Conservation (phyloP, 768 basidiomycete genomes). For the Lentinula lateritia region DNA sequence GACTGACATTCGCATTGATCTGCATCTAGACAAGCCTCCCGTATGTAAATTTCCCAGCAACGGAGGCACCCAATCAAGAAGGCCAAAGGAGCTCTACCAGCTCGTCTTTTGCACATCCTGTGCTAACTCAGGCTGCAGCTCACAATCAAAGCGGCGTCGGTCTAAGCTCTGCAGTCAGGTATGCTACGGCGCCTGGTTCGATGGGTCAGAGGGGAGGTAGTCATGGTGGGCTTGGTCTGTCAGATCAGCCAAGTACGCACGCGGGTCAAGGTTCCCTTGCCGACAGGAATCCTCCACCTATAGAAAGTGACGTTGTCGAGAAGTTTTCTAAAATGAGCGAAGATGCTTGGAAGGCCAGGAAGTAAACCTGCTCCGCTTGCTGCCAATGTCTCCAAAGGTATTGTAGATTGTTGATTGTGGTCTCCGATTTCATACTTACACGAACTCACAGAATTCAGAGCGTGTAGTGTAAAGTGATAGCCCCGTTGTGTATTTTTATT, state of each 20-base stretch:
- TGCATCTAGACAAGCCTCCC: conserved; percentile 1
- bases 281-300: conserved; percentile 41
- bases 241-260: conserved; percentile 34
- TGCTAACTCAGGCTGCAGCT: conserved; percentile 35
- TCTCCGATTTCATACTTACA: neutral
- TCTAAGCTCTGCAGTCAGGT: conserved; percentile 41
- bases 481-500: neutral
- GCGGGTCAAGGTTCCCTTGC: conserved; percentile 31
- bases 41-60: conserved; percentile 35
- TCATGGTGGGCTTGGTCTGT: conserved; percentile 34
- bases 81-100: conserved; percentile 39
- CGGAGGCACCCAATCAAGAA: conserved; percentile 31
- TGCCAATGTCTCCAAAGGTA: neutral
- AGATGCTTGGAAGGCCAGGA: conserved; percentile 45
- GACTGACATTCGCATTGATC: neutral
- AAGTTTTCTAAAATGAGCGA: conserved; percentile 41
- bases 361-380: conserved; percentile 18
- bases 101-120: conserved; percentile 34
- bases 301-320: conserved; percentile 35
- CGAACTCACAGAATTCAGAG: neutral
- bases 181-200: conserved; percentile 36
- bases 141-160: conserved; percentile 40
- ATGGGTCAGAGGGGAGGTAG: conserved; percentile 38
- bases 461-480: neutral
- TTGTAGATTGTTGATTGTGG: neutral